Percentiles rank a stretch among this genome's conserved stretches.
phyloP scores from a whole-genome alignment of 805 yeast genomes.

The Helenozyma baotianmanensis region DNA sequence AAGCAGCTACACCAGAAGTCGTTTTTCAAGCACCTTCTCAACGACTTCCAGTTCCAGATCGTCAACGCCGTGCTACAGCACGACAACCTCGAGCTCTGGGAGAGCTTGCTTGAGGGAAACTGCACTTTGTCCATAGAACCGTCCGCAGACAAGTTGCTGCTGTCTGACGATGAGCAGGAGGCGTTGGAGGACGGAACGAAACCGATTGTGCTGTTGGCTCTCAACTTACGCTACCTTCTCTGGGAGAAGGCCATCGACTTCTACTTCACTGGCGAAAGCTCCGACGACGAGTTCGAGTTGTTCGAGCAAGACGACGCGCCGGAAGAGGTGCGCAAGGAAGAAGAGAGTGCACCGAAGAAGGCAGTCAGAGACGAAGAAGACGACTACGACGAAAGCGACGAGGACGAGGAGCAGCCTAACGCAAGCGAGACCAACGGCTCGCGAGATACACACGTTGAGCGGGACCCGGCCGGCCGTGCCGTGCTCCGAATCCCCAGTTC shows the following conservation, averaged over 20 bases:
- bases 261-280: constrained; percentile 24
- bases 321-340: not conserved
- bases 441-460: constrained; percentile 7
- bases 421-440: constrained; percentile 17
- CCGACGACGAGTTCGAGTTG: constrained; percentile 33
- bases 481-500: constrained; percentile 32
- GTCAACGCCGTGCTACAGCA: constrained; percentile 42
- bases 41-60: constrained; percentile 52
- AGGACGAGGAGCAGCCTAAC: constrained; percentile 16
- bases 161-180: constrained; percentile 18
- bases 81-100: constrained; percentile 37
- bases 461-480: constrained; percentile 26
- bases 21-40: constrained; percentile 35
- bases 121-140: constrained; percentile 22
- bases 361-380: constrained; percentile 15
- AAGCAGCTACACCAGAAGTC: constrained; percentile 25
- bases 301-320: constrained; percentile 18
- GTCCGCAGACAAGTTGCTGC: not conserved
- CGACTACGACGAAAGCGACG: constrained; percentile 20
- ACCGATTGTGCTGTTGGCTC: constrained; percentile 40
- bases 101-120: constrained; percentile 41
- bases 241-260: constrained; percentile 68
- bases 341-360: not conserved
- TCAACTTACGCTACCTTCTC: constrained; percentile 60
- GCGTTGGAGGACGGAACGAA: constrained; percentile 41